phyloP scores from a whole-genome alignment of 208 protist species.

The Crithidia sp. region DNA sequence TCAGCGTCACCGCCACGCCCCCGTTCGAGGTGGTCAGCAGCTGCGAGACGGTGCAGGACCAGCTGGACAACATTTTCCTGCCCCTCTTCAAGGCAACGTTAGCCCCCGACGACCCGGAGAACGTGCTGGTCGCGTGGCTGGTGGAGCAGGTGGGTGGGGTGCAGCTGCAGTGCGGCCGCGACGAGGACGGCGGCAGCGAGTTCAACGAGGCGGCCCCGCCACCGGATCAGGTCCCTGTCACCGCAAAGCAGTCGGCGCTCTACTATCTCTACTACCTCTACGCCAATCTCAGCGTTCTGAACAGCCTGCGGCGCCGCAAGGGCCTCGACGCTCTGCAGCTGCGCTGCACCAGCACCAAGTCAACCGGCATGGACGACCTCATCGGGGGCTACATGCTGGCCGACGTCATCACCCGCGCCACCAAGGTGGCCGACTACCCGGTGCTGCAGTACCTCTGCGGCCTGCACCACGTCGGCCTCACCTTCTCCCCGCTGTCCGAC shows the following conservation, averaged over 20 bases:
- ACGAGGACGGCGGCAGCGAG: conserved; percentile 46
- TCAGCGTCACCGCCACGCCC: conserved; percentile 84
- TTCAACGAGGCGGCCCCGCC: conserved; percentile 57
- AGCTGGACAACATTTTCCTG: conserved; percentile 97
- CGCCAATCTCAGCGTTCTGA: conserved; percentile 96
- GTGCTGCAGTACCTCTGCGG: conserved; percentile 98
- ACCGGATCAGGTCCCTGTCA: conserved; percentile 68
- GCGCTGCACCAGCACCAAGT: conserved; percentile 93
- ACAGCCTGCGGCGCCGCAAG: conserved; percentile 86
- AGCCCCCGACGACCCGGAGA: conserved; percentile 65
- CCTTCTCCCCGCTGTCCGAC: conserved; percentile 97
- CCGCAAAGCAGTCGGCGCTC: conserved; percentile 93
- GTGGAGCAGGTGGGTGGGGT: conserved; percentile 89
- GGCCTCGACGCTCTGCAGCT: conserved; percentile 88
- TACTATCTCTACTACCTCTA: conserved; percentile 99
- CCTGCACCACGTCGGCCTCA: conserved; percentile 95
- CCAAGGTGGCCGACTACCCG: conserved; percentile 92
- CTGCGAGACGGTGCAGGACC: conserved; percentile 91
- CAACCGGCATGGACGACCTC: conserved; percentile 87
- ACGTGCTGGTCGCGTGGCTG: conserved; percentile 89
- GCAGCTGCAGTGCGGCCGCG: conserved; percentile 81
- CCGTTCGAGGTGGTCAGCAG: conserved; percentile 37
- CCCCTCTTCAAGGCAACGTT: conserved; percentile 97
- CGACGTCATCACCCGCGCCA: conserved; percentile 96
- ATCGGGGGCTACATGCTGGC: conserved; percentile 94